phyloP scores from a whole-genome alignment of 2,329 filamentous ascomycete genomes.

The Colletotrichum lini region DNA sequence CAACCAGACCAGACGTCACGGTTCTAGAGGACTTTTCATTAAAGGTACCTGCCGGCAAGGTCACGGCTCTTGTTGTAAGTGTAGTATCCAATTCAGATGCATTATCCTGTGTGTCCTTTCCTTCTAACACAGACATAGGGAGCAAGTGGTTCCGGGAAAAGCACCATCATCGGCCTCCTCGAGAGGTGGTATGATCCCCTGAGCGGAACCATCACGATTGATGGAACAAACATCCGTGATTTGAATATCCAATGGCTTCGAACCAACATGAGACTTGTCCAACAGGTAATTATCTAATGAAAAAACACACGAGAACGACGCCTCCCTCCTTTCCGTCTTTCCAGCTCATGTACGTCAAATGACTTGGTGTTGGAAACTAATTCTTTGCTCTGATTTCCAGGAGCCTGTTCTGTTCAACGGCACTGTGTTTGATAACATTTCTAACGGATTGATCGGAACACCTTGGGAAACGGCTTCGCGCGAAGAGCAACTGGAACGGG shows the following conservation, averaged over 20 bases:
- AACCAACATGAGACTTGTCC: constrained; percentile 50
- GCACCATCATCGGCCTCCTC: constrained; percentile 77
- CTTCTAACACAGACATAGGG: constrained; percentile 49
- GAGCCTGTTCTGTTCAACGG: constrained; percentile 48
- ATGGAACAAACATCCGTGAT: constrained; percentile 46
- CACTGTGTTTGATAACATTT: constrained; percentile 45
- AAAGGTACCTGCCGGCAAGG: constrained; percentile 73
- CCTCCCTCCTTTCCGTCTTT: no score
- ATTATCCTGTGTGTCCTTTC: constrained; percentile 48
- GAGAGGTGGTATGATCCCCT: constrained; percentile 72
- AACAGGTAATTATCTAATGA: constrained; percentile 44
- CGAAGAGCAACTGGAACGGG: constrained; percentile 52
- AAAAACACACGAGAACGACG: constrained; percentile 12
- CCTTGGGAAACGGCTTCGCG: constrained; percentile 31
- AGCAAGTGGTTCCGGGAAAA: constrained; percentile 77
- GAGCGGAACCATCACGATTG: constrained; percentile 48
- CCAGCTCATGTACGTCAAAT: no score
- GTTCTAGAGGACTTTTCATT: constrained; percentile 75
- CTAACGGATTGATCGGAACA: constrained; percentile 44
- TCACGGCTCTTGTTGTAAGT: constrained; percentile 73
- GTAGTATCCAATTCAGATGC: constrained; percentile 60
- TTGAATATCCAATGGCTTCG: constrained; percentile 50
- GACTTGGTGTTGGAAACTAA: constrained; percentile 3
- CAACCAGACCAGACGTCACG: constrained; percentile 74
- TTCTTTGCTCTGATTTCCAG: constrained; percentile 29